These are phyloP conservation scores for Citrus maxima DNA, from an alignment of 345 rosid genomes.

Conservation along the genomic window DNA sequence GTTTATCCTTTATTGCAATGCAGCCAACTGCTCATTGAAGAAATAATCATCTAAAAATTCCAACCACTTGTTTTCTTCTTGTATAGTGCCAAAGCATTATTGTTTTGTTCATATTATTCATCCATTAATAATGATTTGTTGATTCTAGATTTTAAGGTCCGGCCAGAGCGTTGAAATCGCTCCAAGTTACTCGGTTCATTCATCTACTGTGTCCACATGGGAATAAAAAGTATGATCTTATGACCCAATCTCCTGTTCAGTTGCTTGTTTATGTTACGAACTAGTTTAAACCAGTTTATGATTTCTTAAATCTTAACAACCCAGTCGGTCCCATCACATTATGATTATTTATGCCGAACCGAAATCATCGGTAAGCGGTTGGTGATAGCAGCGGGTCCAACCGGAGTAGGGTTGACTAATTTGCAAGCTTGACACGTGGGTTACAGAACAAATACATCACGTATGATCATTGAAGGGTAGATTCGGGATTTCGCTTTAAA, in stretches of 20 bases:
- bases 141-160: not conserved
- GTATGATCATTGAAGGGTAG: not conserved
- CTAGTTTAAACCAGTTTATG: not conserved
- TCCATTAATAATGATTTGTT: not conserved
- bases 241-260: not conserved
- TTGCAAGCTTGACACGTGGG: not conserved
- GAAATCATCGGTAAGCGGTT: not conserved
- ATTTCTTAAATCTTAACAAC: not conserved
- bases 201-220: not conserved
- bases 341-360: not conserved
- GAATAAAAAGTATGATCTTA: not conserved
- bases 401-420: not conserved
- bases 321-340: not conserved
- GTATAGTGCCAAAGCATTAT: not conserved
- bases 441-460: no score
- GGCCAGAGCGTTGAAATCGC: slow-evolving; percentile 4
- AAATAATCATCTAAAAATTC: not conserved
- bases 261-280: not conserved
- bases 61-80: not conserved
- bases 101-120: not conserved
- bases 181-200: not conserved
- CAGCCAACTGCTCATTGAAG: not conserved
- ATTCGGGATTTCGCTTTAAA: not conserved
- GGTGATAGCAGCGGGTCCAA: not conserved
- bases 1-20: not conserved